Conservation (phyloP, 163 green algal genomes). For the Smithsoniella earleae region DNA sequence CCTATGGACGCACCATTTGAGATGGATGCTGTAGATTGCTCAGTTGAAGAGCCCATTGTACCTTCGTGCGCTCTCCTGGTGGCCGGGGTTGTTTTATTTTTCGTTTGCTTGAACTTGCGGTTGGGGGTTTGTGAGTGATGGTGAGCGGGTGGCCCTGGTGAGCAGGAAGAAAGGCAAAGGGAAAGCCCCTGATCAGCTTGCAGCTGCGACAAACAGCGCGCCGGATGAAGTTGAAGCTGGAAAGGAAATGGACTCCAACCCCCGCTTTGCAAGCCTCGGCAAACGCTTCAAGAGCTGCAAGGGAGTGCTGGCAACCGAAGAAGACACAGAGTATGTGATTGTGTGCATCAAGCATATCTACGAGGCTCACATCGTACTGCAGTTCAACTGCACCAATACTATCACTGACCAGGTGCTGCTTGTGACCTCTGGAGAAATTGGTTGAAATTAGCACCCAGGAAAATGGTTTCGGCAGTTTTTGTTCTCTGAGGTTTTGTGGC, state of each 20-base stretch:
- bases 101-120: no score
- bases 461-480: not conserved
- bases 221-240: slow-evolving; percentile 31
- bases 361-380: slow-evolving; percentile 70
- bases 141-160: no score
- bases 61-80: not conserved
- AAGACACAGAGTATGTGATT: slow-evolving; percentile 96
- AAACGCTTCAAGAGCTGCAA: slow-evolving; percentile 75
- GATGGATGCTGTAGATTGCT: slow-evolving; percentile 36
- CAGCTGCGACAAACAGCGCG: slow-evolving; percentile 16
- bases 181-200: not conserved
- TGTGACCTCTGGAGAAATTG: no score
- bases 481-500: no score
- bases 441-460: not conserved
- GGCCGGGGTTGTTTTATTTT: no score
- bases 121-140: no score
- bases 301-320: slow-evolving; percentile 77
- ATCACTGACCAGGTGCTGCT: slow-evolving; percentile 80
- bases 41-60: slow-evolving; percentile 2
- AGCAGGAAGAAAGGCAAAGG: slow-evolving; percentile 37
- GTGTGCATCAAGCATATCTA: slow-evolving; percentile 88
- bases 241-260: slow-evolving; percentile 40
- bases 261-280: slow-evolving; percentile 59
- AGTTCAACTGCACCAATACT: slow-evolving; percentile 97
- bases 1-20: slow-evolving; percentile 65